Evolutionary conservation across 345 rosid species (phyloP).

Genomic region (Brassica rapa): DNA sequence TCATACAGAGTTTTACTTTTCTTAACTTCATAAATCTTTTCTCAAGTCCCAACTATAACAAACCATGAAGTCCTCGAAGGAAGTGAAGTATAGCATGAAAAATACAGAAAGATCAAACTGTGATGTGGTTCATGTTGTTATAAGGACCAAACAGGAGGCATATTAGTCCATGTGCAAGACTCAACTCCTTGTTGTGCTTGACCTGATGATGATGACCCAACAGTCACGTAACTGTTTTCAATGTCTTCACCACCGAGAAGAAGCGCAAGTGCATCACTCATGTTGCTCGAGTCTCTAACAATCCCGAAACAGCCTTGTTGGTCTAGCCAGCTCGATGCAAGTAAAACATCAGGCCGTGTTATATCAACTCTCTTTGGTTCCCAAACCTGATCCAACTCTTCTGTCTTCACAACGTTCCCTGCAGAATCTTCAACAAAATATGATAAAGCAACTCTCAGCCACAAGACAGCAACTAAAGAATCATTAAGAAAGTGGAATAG

Average conservation of each 20-base stretch:
- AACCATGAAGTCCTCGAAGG: constrained; percentile 7
- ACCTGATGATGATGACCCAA: constrained; percentile 61
- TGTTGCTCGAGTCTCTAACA: constrained; percentile 53
- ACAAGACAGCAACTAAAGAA: constrained; percentile 6
- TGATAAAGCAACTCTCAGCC: background rate
- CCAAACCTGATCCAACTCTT: constrained; percentile 33
- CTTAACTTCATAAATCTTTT: background rate
- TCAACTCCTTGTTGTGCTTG: constrained; percentile 53
- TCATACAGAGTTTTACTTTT: background rate
- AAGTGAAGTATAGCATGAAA: constrained; percentile 14
- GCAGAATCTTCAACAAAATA: constrained; percentile 18
- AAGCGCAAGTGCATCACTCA: constrained; percentile 63
- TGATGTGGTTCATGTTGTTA: constrained; percentile 23
- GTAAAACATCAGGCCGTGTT: constrained; percentile 62
- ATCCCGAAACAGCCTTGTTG: constrained; percentile 53
- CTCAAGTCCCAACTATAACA: constrained; percentile 32
- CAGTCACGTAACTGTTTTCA: constrained; percentile 55
- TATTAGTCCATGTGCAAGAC: constrained; percentile 80
- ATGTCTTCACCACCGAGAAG: constrained; percentile 79
- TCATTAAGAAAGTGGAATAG: constrained; percentile 16
- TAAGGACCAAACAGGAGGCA: constrained; percentile 70
- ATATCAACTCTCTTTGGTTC: constrained; percentile 40
- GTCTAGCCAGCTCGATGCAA: constrained; percentile 77
- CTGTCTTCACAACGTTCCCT: constrained; percentile 33
- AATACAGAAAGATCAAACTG: constrained; percentile 21